Evolutionary conservation across 1,284 basidiomycete species (phyloP), one percentile per base, ranked within the genome.

Genomic region (Malassezia caprae): DNA sequence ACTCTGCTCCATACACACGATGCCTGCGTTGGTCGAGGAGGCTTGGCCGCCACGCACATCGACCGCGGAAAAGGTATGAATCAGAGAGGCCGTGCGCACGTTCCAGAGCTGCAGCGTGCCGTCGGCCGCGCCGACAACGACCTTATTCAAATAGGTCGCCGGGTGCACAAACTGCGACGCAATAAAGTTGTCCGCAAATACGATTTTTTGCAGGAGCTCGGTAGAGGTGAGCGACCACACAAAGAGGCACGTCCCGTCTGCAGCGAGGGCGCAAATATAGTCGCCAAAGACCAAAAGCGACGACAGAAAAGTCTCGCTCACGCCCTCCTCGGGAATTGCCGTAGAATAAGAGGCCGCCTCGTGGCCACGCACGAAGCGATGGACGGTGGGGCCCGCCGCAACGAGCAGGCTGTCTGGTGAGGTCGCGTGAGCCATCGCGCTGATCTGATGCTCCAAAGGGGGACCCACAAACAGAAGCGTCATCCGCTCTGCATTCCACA

Each of bases 401-500:
- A 82, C 84, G 81, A 88, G 94, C 2, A 96, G 83, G 37, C 83
- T 83, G 72, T 93, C 88, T 3, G 87, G 86, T 58, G 88, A 86
- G 79, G 90, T 84, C 32, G 63, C 60, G 32, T 65, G 55, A 8
- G 82, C 81, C 67, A 98, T 77, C 59, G 81, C 83, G 2, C 83
- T 80, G 62, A 98, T 91, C 28, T 81, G 79, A 19, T 83, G 80
- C 8, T 80, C 80, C 12, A 83, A 80, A 69, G 91, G 85, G 8
- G 88, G 85, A 86, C 91, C 90, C 57, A 94, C 89, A 73, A 98
- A 96, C 43, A 96, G 79, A 44, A 98, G 77, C 15, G 81, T 82
- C 87, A 98, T 90, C 76, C 85, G 88, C 30, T 84, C 87, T 12
- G 89, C 90, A 69, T 96, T 90, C 93, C 93, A 98, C 76, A 96